Evolutionary conservation across 345 rosid genomes (phyloP), one percentile per base, ranked within the genome.

Genomic region (Salix viminalis): DNA sequence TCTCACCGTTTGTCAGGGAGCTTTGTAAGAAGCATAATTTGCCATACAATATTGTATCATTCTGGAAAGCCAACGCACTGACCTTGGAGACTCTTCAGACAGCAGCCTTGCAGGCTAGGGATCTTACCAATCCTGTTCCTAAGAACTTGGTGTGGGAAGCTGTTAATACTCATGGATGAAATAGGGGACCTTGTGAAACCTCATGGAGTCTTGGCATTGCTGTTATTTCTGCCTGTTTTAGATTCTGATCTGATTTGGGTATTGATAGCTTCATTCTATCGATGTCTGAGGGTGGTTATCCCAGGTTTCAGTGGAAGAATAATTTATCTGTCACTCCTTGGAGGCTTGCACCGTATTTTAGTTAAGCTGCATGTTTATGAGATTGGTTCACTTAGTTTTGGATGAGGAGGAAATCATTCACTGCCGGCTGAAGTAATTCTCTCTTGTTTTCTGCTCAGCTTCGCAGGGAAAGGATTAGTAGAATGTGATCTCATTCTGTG

Each of bases 91-190:
- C 86, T 36, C 89, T 88, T 39, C 66, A 68, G 50, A 68, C 80
- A 61, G 91, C 87, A 4, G 91, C 91, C 18, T 80, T 88, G 83
- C 87, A 85, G 81, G 91, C 91, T 36, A 86, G 86, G 72, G 83
- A 86, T 70, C 52, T 80, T 61, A 67, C 77, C 32, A 79, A 65
- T 32, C 87, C 87, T 4, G 70, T 80, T 66, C 89, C 91, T 2
- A 88, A 75, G 85, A 88, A 86, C 72, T 75, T 88, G 67, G 88
- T 88, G 50, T 88, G 88, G 91, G 91, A 88, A 80, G 89, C 91
- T 67, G 80, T 84, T 42, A 88, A 88, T 67, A 88, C 86, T 44
- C 87, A 84, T 82, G 88, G 90, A 32, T 87, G 81, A 85, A 67
- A 72, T 2, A 58, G 64, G 56, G 75, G 42, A 37, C 23, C 26